phyloP scores from a whole-genome alignment of 169 alveolate genomes.

The Eimeria tenella region DNA sequence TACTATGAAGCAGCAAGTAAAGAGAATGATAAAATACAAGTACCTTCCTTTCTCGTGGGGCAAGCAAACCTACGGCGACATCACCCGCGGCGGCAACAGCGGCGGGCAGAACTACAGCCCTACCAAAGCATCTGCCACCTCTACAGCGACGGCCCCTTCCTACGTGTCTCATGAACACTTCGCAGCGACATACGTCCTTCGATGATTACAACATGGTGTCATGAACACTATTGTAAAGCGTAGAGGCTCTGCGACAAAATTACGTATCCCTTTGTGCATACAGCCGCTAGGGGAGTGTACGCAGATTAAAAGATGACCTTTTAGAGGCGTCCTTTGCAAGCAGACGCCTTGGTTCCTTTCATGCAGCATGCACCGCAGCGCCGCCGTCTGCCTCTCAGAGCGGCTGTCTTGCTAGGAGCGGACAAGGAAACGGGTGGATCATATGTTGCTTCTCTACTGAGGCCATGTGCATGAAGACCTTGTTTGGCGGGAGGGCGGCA shows the following conservation, averaged over 20 bases:
- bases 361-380: no score
- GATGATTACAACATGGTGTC: neutral
- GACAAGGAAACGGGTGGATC: no score
- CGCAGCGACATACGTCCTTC: slow-evolving; percentile 78
- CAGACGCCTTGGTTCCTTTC: no score
- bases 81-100: slow-evolving; percentile 82
- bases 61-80: slow-evolving; percentile 87
- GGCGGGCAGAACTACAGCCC: slow-evolving; percentile 10
- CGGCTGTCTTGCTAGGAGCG: no score
- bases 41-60: slow-evolving; percentile 90
- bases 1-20: slow-evolving; percentile 90
- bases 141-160: slow-evolving; percentile 62
- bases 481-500: no score
- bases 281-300: no score
- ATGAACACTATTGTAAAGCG: neutral
- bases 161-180: slow-evolving; percentile 68
- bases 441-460: no score
- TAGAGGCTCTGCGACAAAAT: neutral
- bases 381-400: no score
- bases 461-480: no score
- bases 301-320: no score
- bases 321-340: no score
- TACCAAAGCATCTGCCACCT: slow-evolving; percentile 33
- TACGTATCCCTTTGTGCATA: neutral
- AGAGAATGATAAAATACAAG: slow-evolving; percentile 85